These are phyloP conservation scores for Trichoderma simmonsii DNA, from an alignment of 2,329 filamentous ascomycete genomes.

Conservation along the genomic window DNA sequence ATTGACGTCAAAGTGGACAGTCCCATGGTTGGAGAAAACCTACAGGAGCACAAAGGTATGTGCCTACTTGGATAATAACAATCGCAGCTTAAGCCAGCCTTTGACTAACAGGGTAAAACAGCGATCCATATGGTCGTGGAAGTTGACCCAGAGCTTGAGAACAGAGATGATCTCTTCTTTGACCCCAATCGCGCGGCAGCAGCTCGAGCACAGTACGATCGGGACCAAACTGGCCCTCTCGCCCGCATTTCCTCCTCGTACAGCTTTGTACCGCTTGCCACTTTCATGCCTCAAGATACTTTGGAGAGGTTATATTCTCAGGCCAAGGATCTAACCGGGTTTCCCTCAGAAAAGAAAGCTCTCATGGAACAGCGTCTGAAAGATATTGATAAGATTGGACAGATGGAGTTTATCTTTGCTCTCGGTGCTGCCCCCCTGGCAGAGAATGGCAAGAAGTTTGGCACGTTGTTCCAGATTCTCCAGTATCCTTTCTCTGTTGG, in stretches of 20 bases:
- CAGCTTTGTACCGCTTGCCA: slow-evolving; percentile 40
- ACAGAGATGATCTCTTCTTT: slow-evolving; percentile 38
- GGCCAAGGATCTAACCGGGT: slow-evolving; percentile 23
- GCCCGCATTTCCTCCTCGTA: slow-evolving; percentile 41
- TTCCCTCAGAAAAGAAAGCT: slow-evolving; percentile 26
- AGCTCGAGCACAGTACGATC: slow-evolving; percentile 35
- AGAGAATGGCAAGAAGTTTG: slow-evolving; percentile 42
- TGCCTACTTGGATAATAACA: slow-evolving; percentile 17
- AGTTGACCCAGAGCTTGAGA: slow-evolving; percentile 40
- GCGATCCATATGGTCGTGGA: slow-evolving; percentile 45
- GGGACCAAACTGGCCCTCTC: slow-evolving; percentile 33
- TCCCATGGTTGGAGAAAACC: slow-evolving; percentile 47
- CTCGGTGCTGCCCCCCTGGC: slow-evolving; percentile 45
- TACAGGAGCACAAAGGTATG: slow-evolving; percentile 45
- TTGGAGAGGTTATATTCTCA: slow-evolving; percentile 25
- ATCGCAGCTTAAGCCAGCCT: neutral
- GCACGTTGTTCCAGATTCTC: slow-evolving; percentile 47
- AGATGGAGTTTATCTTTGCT: slow-evolving; percentile 50
- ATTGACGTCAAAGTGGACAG: slow-evolving; percentile 40
- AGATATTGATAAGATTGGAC: slow-evolving; percentile 35
- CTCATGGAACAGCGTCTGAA: slow-evolving; percentile 35
- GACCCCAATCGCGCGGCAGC: slow-evolving; percentile 29
- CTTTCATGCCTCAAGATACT: slow-evolving; percentile 28
- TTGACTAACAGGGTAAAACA: slow-evolving; percentile 20
- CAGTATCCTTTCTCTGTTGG: slow-evolving; percentile 52